Base-by-base conservation (phyloP, 805 yeast genomes). In the Saccharomycopsis sp. region DNA sequence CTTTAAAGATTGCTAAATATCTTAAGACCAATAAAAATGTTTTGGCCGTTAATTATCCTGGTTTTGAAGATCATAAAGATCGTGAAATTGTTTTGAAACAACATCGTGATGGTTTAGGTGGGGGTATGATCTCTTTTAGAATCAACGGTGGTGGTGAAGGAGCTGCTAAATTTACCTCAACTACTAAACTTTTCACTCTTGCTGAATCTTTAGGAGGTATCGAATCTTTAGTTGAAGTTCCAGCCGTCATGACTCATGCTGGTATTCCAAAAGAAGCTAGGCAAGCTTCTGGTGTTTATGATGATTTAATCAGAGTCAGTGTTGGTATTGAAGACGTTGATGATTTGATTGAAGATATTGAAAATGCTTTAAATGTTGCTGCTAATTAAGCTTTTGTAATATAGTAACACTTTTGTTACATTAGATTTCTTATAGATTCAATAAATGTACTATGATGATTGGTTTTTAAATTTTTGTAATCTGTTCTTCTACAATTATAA, bases 141-240 rank as follows among this genome's bases (percentile, higher is more conserved):
- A 72, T 85, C 62, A 68, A 72, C 49, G 95, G 94, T 42, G 94
- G 88, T 54, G 82, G 82, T 43, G 68, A 64, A 45, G 84, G 77
- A 38, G 94, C 94, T 42, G 62, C 82, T 43, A 67, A 67, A 51
- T 82, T 85, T 69, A 73, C 88, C 45, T 74, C 81, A 34, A 55
- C 75, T 34, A 82, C 94, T 48, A 74, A 79, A 64, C 57, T 82
- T 46, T 85, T 85, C 69, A 78, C 92, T 17, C 68, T 85, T 55
- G 94, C 95, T 42, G 95, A 86, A 65, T 83, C 94, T 17, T 71
- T 85, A 47, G 95, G 95, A 51, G 95, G 95, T 51, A 78, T 85
- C 48, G 95, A 85, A 66, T 78, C 88, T 6, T 67, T 84, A 54
- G 64, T 82, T 49, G 94, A 85, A 63, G 88, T 85, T 36, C 95